Percentiles rank a stretch among this genome's conserved stretches.
These are phyloP conservation scores for Boletales sp. DNA, from an alignment of 768 basidiomycete species.

Conservation along the genomic window DNA sequence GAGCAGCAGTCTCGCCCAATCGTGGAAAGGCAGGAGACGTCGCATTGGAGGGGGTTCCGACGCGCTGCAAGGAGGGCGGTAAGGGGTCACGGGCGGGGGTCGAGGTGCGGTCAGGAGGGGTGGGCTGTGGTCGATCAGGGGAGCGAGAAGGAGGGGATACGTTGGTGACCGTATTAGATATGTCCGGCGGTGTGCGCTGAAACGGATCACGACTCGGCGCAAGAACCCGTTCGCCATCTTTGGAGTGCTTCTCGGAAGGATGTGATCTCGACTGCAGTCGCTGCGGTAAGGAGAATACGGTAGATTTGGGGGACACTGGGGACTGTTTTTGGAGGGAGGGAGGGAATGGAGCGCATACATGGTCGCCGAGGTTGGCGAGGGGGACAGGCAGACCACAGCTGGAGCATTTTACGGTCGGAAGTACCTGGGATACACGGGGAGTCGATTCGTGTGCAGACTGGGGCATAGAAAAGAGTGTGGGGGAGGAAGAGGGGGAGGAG, in stretches of 20 bases:
- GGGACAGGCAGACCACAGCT: conserved; percentile 70
- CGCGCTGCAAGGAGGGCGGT: conserved; percentile 15
- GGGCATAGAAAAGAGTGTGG: conserved; percentile 25
- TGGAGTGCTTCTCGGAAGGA: conserved; percentile 7
- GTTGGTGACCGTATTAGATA: conserved; percentile 8
- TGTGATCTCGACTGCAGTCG: conserved; percentile 40
- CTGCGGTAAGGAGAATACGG: conserved; percentile 46
- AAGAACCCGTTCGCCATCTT: conserved; percentile 2
- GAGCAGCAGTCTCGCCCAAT: conserved; percentile 8
- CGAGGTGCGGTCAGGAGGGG: conserved; percentile 11
- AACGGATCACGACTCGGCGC: conserved; percentile 23
- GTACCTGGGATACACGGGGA: conserved; percentile 52
- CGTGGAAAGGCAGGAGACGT: conserved; percentile 7
- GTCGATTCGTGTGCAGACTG: conserved; percentile 14
- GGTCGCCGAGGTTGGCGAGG: conserved; percentile 70
- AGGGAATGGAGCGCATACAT: conserved; percentile 61
- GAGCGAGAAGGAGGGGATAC: background rate
- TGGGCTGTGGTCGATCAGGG: conserved; percentile 1
- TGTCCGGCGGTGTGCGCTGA: conserved; percentile 24
- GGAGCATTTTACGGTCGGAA: conserved; percentile 85
- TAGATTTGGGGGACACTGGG: conserved; percentile 37
- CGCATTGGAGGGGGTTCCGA: conserved; percentile 20
- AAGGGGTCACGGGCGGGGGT: conserved; percentile 13
- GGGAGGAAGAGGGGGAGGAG: background rate
- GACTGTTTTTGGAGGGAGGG: conserved; percentile 31